Evolutionary conservation across 2,329 filamentous ascomycete genomes (phyloP).

Genomic region (Cladosporium cucumerinum): DNA sequence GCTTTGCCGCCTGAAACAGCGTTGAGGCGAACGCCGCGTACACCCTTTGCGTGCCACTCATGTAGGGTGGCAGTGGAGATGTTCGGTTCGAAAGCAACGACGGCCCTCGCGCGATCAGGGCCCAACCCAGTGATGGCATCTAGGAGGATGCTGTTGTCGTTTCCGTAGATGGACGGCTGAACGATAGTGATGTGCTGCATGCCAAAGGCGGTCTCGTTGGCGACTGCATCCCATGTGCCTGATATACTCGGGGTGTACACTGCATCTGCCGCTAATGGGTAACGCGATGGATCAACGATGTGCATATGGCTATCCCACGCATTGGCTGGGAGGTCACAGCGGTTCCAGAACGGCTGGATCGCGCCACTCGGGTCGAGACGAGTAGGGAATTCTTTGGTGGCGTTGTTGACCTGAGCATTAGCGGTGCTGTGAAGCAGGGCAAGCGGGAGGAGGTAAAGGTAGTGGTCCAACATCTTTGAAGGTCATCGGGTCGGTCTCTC

Average conservation of each 20-base stretch:
- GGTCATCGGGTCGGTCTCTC: neutral
- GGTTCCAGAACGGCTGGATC: constrained; percentile 8
- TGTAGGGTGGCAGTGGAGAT: constrained; percentile 41
- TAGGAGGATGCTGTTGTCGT: constrained; percentile 58
- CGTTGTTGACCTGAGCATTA: constrained; percentile 7
- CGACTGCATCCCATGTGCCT: constrained; percentile 5
- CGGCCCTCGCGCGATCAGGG: constrained; percentile 49
- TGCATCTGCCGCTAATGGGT: constrained; percentile 41
- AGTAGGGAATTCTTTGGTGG: constrained; percentile 7
- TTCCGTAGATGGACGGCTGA: constrained; percentile 61
- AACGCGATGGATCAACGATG: constrained; percentile 52
- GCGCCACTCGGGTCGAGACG: neutral
- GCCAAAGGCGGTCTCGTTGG: constrained; percentile 39
- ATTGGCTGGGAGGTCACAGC: constrained; percentile 2
- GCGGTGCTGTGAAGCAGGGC: neutral
- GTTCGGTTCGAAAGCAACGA: constrained; percentile 55
- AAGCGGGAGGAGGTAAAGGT: neutral
- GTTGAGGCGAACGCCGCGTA: constrained; percentile 59
- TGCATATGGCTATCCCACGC: constrained; percentile 52
- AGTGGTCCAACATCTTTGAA: neutral
- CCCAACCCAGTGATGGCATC: constrained; percentile 52
- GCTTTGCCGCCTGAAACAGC: constrained; percentile 50
- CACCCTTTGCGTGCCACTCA: constrained; percentile 56
- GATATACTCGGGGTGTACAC: constrained; percentile 13
- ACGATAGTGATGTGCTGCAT: constrained; percentile 55